These are phyloP conservation scores for Leccinum pachyderme DNA, from an alignment of 1,284 basidiomycete genomes.

Conservation along the genomic window DNA sequence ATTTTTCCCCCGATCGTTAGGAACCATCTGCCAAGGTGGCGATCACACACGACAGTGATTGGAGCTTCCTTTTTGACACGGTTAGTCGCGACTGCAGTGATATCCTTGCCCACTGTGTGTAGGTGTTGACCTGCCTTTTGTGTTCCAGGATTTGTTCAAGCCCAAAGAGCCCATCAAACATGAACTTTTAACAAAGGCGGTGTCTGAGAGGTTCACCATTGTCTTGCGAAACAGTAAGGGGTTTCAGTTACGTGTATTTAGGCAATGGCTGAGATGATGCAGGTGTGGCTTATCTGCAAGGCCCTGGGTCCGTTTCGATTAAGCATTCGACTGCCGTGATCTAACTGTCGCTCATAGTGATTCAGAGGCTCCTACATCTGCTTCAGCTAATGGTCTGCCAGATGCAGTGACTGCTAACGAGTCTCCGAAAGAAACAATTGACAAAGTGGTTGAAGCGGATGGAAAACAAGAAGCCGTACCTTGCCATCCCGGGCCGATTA, in stretches of 20 bases:
- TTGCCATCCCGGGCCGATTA: conserved; percentile 15
- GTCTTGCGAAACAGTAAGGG: conserved; percentile 12
- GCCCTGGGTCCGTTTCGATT: conserved; percentile 11
- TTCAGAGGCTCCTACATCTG: background rate
- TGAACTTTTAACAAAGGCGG: conserved; percentile 9
- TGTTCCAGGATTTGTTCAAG: conserved; percentile 12
- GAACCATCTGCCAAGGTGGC: conserved; percentile 26
- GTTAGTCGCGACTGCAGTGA: conserved; percentile 4
- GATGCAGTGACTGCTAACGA: background rate
- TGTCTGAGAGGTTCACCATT: conserved; percentile 15
- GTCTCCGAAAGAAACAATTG: background rate
- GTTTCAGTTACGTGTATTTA: background rate
- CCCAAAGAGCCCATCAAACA: conserved; percentile 15
- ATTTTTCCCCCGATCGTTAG: conserved; percentile 5
- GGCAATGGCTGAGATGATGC: background rate
- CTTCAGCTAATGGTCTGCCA: background rate
- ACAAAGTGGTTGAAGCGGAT: background rate
- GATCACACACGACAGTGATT: conserved; percentile 23
- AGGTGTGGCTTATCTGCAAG: conserved; percentile 25
- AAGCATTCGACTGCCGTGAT: background rate
- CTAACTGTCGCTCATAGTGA: conserved; percentile 4
- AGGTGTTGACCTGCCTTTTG: background rate
- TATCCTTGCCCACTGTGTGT: too few relatives aligned
- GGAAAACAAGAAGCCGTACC: background rate
- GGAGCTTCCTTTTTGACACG: conserved; percentile 19